Base-by-base conservation (phyloP, 306 rosid genomes). In the Abrus precatorius region DNA sequence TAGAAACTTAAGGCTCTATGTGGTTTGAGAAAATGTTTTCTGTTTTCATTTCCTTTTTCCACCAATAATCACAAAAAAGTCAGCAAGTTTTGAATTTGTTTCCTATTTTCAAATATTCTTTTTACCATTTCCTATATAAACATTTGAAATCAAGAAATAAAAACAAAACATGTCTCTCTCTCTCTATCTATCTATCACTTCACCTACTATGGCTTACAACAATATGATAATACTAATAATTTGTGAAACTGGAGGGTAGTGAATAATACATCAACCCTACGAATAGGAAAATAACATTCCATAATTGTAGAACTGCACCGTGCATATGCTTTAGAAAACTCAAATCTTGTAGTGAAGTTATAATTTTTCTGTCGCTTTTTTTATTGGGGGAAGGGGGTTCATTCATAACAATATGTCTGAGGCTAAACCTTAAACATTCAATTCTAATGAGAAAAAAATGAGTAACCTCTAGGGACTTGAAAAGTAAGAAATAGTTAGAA, bases 221-320 rank as follows among this genome's bases (percentile, higher is more conserved):
- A 4, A 49, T 30, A 1, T 34, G 5, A 52, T 71, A 71, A 36
- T 50, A 71, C 32, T 71, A 3, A 52, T n/a, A 34, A 52, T 29
- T 71, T 34, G 49, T 53, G 1, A 72, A 14, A 72, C 34, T 60
- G 44, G 28, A 72, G 55, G 66, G 36, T 38, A 12, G 34, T 72
- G 54, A 38, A 72, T 41, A 73, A 73, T 14, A 55, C 33, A 41
- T 72, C 54, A 71, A 63, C 69, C 61, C 40, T 29, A 57, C 5
- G 14, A 52, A 55, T 38, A 27, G 61, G 69, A 67, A 66, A 33
- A 48, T 47, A 72, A 60, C 5, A 43, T 43, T 33, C 45, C 4
- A 55, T 34, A 65, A 44, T 27, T 64, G 62, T 69, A 52, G 64
- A 14, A 11, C 60, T 56, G 28, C 47, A 61, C 81, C 74, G 73